Evolutionary conservation across 495 filamentous ascomycete species (phyloP).

Genomic region (Collariella sp.): DNA sequence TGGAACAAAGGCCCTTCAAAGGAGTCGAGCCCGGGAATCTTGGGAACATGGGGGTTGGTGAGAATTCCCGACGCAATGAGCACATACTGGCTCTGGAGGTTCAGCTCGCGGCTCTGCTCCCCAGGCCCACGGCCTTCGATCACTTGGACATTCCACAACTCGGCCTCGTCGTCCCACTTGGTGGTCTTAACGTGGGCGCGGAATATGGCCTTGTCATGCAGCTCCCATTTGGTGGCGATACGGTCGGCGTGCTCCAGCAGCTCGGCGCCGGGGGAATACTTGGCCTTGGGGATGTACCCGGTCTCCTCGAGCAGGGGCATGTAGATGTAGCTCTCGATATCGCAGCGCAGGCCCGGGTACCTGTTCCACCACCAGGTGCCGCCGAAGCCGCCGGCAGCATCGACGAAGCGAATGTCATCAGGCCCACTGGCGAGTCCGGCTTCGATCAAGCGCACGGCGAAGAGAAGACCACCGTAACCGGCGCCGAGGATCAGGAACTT

Average conservation of each 20-base stretch:
- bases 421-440: conserved; percentile 31
- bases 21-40: conserved; percentile 32
- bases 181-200: conserved; percentile 28
- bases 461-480: conserved; percentile 43
- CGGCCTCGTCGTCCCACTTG: conserved; percentile 37
- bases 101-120: conserved; percentile 22
- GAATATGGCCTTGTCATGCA: conserved; percentile 43
- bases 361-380: conserved; percentile 53
- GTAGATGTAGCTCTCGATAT: conserved; percentile 45
- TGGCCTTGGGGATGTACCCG: conserved; percentile 44
- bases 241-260: conserved; percentile 38
- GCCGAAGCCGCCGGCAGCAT: conserved; percentile 42
- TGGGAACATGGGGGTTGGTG: conserved; percentile 39
- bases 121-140: conserved; percentile 27
- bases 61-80: conserved; percentile 34
- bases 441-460: conserved; percentile 43
- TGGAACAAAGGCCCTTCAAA: conserved; percentile 46
- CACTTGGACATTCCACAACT: conserved; percentile 37
- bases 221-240: conserved; percentile 34
- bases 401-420: conserved; percentile 43
- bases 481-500: conserved; percentile 46
- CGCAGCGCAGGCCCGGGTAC: conserved; percentile 45
- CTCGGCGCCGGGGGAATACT: conserved; percentile 39
- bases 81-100: conserved; percentile 32
- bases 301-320: conserved; percentile 55